A percentile compares a stretch with the other conserved stretches of the same genome.
Evolutionary conservation across 2,329 filamentous ascomycete genomes (phyloP).

Genomic region (Colletotrichum sp.): DNA sequence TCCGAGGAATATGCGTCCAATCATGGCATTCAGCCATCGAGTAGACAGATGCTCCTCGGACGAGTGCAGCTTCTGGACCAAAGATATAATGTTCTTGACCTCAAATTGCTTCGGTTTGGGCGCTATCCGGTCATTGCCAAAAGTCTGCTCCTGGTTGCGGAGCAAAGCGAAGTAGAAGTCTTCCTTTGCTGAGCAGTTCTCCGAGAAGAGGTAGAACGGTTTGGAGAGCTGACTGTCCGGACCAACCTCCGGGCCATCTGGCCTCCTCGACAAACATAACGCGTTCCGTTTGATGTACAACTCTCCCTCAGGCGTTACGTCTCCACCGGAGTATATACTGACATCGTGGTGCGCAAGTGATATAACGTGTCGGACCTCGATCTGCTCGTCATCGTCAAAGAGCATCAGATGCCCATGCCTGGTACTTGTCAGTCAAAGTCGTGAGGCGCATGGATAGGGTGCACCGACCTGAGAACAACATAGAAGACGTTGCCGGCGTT

Average conservation of each 20-base stretch:
- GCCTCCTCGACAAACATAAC: slow-evolving; percentile 76
- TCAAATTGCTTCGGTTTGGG: slow-evolving; percentile 80
- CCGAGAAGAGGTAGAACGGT: slow-evolving; percentile 92
- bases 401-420: slow-evolving; percentile 97
- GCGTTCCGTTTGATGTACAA: slow-evolving; percentile 96
- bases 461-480: slow-evolving; percentile 78
- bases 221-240: slow-evolving; percentile 68
- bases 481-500: slow-evolving; percentile 89
- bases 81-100: slow-evolving; percentile 82
- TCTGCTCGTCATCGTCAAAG: slow-evolving; percentile 92
- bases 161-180: slow-evolving; percentile 97
- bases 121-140: slow-evolving; percentile 58
- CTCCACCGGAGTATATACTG: slow-evolving; percentile 82
- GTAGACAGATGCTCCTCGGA: slow-evolving; percentile 90
- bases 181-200: slow-evolving; percentile 95
- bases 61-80: slow-evolving; percentile 90
- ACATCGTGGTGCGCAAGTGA: slow-evolving; percentile 88
- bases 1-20: slow-evolving; percentile 87
- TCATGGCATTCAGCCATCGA: slow-evolving; percentile 90
- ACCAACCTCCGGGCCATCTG: slow-evolving; percentile 56
- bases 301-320: slow-evolving; percentile 84
- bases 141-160: slow-evolving; percentile 77
- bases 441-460: background rate
- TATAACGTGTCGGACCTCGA: slow-evolving; percentile 95
- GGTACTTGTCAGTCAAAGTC: slow-evolving; percentile 10